Conservation (phyloP, 495 filamentous ascomycete genomes). For the Aspergillus bridgeri region DNA sequence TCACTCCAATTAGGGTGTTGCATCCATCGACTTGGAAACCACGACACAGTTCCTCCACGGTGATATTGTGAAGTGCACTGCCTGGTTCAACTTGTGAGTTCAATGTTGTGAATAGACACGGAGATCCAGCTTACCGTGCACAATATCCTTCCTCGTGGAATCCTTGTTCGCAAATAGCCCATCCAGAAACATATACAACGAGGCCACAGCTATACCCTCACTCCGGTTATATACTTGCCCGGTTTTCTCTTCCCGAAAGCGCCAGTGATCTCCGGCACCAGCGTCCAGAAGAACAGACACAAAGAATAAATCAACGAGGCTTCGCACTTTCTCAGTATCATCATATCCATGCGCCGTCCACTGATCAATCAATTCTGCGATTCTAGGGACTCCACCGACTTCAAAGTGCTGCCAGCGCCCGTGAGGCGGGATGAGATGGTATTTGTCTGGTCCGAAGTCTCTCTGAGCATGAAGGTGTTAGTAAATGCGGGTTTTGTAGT, state of each 20-base stretch:
- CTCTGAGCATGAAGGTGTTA: constrained; percentile 28
- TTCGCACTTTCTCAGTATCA: constrained; percentile 66
- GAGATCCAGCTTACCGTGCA: constrained; percentile 22
- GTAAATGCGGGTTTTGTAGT: neutral
- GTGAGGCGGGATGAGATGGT: constrained; percentile 60
- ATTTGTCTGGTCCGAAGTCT: constrained; percentile 52
- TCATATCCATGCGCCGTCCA: constrained; percentile 62
- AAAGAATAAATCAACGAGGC: constrained; percentile 80
- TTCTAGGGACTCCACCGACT: constrained; percentile 72
- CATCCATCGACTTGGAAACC: constrained; percentile 45
- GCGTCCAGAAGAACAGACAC: constrained; percentile 90
- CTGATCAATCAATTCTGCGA: constrained; percentile 65
- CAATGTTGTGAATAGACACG: constrained; percentile 19
- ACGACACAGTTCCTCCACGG: constrained; percentile 13
- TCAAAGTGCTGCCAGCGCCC: constrained; percentile 91
- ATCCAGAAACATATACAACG: constrained; percentile 55
- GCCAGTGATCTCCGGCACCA: constrained; percentile 77
- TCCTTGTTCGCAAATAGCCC: constrained; percentile 40
- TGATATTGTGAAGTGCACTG: constrained; percentile 16
- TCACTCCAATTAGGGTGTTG: constrained; percentile 52
- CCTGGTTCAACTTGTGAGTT: constrained; percentile 11
- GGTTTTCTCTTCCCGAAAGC: constrained; percentile 48
- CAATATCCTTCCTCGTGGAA: constrained; percentile 17
- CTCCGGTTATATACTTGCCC: constrained; percentile 48
- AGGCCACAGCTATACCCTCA: constrained; percentile 58